Evolutionary conservation across 164 flowering plant genomes (phyloP).

Genomic region (Echeveria elegans): DNA sequence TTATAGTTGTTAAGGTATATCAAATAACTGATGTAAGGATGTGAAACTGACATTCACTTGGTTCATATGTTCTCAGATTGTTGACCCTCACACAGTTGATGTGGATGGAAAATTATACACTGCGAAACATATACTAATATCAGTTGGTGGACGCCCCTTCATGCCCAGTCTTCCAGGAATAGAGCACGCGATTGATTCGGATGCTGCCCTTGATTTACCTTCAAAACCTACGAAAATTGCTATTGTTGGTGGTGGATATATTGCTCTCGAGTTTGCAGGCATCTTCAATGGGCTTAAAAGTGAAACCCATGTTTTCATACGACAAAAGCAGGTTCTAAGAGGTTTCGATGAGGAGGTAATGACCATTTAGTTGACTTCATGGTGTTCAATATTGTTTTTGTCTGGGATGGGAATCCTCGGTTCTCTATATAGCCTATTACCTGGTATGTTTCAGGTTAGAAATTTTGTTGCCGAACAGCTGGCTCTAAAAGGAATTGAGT

Average conservation of each 20-base stretch:
- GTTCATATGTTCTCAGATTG: conserved; percentile 41
- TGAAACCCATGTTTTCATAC: conserved; percentile 91
- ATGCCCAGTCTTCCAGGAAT: conserved; percentile 90
- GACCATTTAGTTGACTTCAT: background rate
- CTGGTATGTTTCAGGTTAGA: conserved; percentile 49
- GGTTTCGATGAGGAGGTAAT: conserved; percentile 98
- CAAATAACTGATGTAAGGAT: background rate
- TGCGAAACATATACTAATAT: conserved; percentile 73
- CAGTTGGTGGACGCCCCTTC: conserved; percentile 94
- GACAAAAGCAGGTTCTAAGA: conserved; percentile 79
- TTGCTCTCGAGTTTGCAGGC: conserved; percentile 95
- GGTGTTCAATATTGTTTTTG: background rate
- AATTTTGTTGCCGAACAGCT: conserved; percentile 93
- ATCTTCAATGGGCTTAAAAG: conserved; percentile 88
- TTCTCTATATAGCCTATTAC: background rate
- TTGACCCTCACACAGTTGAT: conserved; percentile 86
- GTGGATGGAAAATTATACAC: conserved; percentile 84
- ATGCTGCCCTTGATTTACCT: conserved; percentile 95
- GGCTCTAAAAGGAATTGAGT: conserved; percentile 83
- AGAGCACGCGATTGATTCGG: conserved; percentile 89
- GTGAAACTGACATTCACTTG: background rate
- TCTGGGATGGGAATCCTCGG: background rate
- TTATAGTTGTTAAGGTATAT: background rate
- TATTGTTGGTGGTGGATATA: conserved; percentile 95
- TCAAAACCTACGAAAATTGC: conserved; percentile 83